phyloP scores from a whole-genome alignment of 805 yeast species.

The Dipodascopsis tothii region DNA sequence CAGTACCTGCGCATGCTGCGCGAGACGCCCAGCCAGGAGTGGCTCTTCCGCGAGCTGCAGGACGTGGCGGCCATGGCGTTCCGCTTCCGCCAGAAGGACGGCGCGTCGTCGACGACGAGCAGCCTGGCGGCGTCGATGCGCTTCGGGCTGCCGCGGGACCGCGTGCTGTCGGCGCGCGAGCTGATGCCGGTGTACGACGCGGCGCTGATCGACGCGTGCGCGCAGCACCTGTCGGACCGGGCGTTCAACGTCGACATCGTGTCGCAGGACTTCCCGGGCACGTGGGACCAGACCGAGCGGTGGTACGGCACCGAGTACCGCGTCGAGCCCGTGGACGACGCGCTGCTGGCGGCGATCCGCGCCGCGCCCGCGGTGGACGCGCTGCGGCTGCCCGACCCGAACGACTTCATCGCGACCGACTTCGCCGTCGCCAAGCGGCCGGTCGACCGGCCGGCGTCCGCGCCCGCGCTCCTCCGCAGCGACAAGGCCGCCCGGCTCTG shows the following conservation, averaged over 20 bases:
- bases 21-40: constrained; percentile 55
- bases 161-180: constrained; percentile 46
- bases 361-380: constrained; percentile 28
- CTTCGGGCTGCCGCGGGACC: constrained; percentile 56
- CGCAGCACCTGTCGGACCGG: constrained; percentile 43
- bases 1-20: constrained; percentile 63
- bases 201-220: constrained; percentile 42
- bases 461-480: constrained; percentile 56
- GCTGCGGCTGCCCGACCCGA: constrained; percentile 60
- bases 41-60: constrained; percentile 72
- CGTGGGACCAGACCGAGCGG: constrained; percentile 47
- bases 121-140: constrained; percentile 55
- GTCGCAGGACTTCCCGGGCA: constrained; percentile 44
- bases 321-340: constrained; percentile 38
- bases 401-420: constrained; percentile 74
- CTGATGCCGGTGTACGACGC: constrained; percentile 53
- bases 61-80: constrained; percentile 63
- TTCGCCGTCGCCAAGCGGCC: constrained; percentile 51
- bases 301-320: constrained; percentile 90
- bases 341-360: constrained; percentile 34
- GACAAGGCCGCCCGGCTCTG: constrained; percentile 55
- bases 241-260: constrained; percentile 56
- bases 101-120: constrained; percentile 68
- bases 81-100: constrained; percentile 69
- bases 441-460: constrained; percentile 35